Evolutionary conservation across 371 early-diverging fungal genomes (phyloP), one percentile per base, ranked within the genome.

Genomic region (Mortierella sp.): DNA sequence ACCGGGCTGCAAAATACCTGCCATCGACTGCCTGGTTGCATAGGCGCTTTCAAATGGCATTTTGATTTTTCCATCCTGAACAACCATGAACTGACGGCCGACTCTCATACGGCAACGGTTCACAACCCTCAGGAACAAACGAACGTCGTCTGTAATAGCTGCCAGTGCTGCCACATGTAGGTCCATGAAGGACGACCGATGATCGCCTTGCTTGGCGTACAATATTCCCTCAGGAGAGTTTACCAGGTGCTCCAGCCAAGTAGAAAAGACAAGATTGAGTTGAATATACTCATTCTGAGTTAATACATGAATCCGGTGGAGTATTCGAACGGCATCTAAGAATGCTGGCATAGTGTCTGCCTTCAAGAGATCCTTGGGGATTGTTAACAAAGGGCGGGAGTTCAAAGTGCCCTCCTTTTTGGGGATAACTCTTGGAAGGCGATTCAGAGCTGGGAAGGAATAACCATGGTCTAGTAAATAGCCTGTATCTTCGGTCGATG

Each of bases 211-310:
- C 53, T 89, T 89, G 24, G 90, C 89, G 28, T 86, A 85, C 70
- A 87, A 80, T 59, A 90, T 88, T 9, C 91, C 91, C 22, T 90
- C 88, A 1, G 91, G 89, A 0, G 88, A 88, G 62, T 89, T 90
- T 24, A 92, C 84, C 22, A 90, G 74, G 45, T 88, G 86, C 65
- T 91, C 91, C 63, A 92, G 62, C 63, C 89, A 88, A 38, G 89
- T 86, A 1, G 90, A 88, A 36, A 88, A 85, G 50, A 88, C 86
- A 9, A 86, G 85, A 28, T 85, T 86, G 3, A 92, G 72, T 52
- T 90, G 87, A n/a, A 88, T 80, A 57, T 87, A 92, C 78, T 92
- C 92, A 70, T 88, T 90, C 52, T 92, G 92, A 0, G 91, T 91
- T 16, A 92, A 63, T 1, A 85, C 84, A 60, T 90, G 90, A 63